Evolutionary conservation across 257 asterid genomes (phyloP).

Genomic region (Capsicum pubescens): DNA sequence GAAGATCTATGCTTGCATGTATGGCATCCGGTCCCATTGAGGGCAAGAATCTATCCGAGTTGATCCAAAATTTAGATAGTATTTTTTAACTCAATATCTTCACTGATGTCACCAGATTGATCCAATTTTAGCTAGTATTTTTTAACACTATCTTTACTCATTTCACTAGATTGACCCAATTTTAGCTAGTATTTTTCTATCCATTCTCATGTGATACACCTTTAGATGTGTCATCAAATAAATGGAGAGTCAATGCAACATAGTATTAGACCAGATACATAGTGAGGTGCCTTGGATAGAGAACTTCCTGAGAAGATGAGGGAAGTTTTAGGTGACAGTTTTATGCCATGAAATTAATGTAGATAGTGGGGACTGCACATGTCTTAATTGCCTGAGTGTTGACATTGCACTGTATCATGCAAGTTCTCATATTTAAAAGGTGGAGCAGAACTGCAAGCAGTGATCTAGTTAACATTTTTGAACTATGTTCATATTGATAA

Average conservation of each 20-base stretch:
- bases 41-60: background rate
- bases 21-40: background rate
- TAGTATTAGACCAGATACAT: background rate
- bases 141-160: no score
- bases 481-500: background rate
- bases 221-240: background rate
- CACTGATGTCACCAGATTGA: no score
- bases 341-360: background rate
- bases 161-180: background rate
- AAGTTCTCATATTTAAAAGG: background rate
- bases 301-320: background rate
- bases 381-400: background rate
- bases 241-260: background rate
- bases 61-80: background rate
- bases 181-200: background rate
- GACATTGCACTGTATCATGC: background rate
- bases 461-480: background rate
- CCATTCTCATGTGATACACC: background rate
- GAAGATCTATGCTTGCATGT: background rate
- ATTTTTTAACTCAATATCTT: no score
- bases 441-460: background rate
- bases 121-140: no score
- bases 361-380: background rate
- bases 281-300: background rate
- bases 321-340: background rate